These are phyloP conservation scores for Centella asiatica DNA, from an alignment of 129 eudicot genomes.

Conservation along the genomic window DNA sequence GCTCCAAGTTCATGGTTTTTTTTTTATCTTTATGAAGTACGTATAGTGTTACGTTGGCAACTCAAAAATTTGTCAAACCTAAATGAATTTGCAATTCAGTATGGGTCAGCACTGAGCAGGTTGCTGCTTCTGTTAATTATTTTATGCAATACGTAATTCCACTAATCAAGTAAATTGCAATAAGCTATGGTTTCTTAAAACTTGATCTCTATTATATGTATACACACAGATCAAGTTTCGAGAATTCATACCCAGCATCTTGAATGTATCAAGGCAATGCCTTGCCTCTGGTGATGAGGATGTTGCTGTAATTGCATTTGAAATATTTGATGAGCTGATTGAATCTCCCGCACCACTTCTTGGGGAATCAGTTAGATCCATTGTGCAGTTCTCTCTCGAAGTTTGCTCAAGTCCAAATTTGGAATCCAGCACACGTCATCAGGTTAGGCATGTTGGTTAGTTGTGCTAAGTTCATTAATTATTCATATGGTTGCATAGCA, in stretches of 20 bases:
- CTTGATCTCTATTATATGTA: background rate
- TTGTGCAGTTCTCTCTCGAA: slow-evolving; percentile 93
- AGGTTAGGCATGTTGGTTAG: slow-evolving; percentile 37
- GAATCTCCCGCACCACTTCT: slow-evolving; percentile 94
- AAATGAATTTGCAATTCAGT: too few species aligned
- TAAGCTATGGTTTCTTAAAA: slow-evolving; percentile 9
- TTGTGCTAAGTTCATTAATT: background rate
- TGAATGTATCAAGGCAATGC: slow-evolving; percentile 86
- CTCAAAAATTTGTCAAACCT: background rate
- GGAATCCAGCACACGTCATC: slow-evolving; percentile 85
- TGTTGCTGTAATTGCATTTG: slow-evolving; percentile 78
- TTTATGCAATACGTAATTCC: too few species aligned
- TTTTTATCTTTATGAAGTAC: background rate
- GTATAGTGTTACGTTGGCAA: background rate
- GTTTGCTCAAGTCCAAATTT: slow-evolving; percentile 59
- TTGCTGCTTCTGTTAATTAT: background rate
- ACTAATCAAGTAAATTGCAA: background rate
- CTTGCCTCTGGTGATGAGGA: slow-evolving; percentile 93
- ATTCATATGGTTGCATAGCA: background rate
- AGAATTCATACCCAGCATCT: slow-evolving; percentile 87
- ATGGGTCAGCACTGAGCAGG: background rate
- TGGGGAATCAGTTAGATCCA: slow-evolving; percentile 78
- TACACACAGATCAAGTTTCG: slow-evolving; percentile 68
- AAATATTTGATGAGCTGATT: slow-evolving; percentile 92
- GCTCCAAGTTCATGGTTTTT: background rate